A percentile compares a stretch with the other conserved stretches of the same genome.
Evolutionary conservation across 208 protist genomes (phyloP).

Genomic region (Acanthamoeba lugdunensis): DNA sequence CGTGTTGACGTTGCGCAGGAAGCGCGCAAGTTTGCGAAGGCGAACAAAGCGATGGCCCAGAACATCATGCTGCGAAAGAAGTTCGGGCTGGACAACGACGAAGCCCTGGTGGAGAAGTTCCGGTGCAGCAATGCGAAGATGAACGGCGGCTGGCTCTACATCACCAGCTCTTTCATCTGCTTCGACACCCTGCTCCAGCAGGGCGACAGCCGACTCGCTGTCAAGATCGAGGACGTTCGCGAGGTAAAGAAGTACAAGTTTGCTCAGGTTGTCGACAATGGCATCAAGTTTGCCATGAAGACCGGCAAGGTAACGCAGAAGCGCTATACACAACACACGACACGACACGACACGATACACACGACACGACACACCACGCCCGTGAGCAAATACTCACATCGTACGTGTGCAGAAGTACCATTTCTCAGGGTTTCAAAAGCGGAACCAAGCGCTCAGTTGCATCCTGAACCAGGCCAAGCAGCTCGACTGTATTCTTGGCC

Average conservation of each 20-base stretch:
- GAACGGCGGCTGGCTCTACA: constrained; percentile 57
- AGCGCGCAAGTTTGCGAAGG: constrained; percentile 46
- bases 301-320: constrained; percentile 58
- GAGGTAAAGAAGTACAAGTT: constrained; percentile 58
- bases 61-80: constrained; percentile 12
- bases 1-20: background rate
- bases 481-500: background rate
- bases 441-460: background rate
- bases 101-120: constrained; percentile 41
- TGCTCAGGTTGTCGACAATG: constrained; percentile 61
- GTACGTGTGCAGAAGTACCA: constrained; percentile 6
- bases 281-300: constrained; percentile 53
- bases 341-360: too few species aligned
- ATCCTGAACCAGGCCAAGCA: constrained; percentile 37
- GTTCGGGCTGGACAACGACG: constrained; percentile 25
- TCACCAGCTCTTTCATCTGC: constrained; percentile 44
- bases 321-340: too few species aligned
- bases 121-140: constrained; percentile 43
- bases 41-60: constrained; percentile 8
- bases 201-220: background rate
- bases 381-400: too few species aligned
- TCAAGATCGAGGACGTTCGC: constrained; percentile 45
- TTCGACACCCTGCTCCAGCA: constrained; percentile 26
- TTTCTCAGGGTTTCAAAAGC: constrained; percentile 48
- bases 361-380: too few species aligned